These are phyloP conservation scores for Corymbia calophylla DNA, from an alignment of 441 rosid genomes.

Conservation along the genomic window DNA sequence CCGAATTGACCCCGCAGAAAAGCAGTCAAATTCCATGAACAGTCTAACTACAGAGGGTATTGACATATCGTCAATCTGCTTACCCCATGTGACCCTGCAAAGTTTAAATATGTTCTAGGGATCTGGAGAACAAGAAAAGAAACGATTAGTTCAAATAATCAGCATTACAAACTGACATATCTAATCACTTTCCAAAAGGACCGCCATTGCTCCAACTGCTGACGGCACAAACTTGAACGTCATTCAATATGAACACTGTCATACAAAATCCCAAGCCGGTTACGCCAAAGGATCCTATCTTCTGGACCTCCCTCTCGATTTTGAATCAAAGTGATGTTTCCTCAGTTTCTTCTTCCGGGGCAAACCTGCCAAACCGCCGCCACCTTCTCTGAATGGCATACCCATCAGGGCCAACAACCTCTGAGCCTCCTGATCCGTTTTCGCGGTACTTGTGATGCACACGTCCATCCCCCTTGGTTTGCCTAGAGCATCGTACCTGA, in stretches of 20 bases:
- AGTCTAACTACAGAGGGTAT: not conserved
- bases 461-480: conserved; percentile 89
- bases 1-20: not conserved
- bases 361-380: conserved; percentile 9
- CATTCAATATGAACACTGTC: not conserved
- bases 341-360: conserved; percentile 73
- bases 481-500: conserved; percentile 57
- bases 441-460: conserved; percentile 77
- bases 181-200: not conserved
- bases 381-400: conserved; percentile 87
- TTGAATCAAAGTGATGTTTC: conserved; percentile 69
- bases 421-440: conserved; percentile 69
- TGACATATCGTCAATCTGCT: not conserved
- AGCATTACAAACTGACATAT: not conserved
- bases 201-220: not conserved
- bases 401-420: conserved; percentile 84
- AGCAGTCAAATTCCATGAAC: not conserved
- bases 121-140: not conserved
- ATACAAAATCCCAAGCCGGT: not conserved
- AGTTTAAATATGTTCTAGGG: not conserved
- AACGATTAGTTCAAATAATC: not conserved
- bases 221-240: not conserved
- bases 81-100: not conserved
- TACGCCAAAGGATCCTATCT: conserved; percentile 16
- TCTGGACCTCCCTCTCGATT: conserved; percentile 41